Conservation (phyloP, 2,329 filamentous ascomycete species). For the Penicillium freii region DNA sequence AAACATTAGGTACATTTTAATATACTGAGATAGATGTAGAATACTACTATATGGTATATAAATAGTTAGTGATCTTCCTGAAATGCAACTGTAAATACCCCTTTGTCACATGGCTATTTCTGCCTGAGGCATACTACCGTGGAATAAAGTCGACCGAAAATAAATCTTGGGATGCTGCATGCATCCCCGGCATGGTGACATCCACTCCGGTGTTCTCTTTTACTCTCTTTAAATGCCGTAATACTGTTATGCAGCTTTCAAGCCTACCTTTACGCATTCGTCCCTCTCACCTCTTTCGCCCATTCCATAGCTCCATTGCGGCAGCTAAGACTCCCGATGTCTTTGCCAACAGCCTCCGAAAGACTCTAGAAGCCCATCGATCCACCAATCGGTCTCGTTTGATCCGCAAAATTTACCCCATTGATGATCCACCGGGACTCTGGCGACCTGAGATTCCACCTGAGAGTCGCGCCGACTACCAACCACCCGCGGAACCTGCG, state of each 20-base stretch:
- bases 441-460: constrained; percentile 18
- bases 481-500: constrained; percentile 3
- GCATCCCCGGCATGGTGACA: constrained; percentile 8
- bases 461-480: constrained; percentile 16
- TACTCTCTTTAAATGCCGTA: constrained; percentile 18
- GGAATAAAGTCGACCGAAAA: constrained; percentile 1
- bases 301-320: constrained; percentile 14
- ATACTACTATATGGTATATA: neutral
- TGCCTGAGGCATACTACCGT: constrained; percentile 3
- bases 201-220: constrained; percentile 4
- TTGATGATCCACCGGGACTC: constrained; percentile 15
- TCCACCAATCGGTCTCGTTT: constrained; percentile 37
- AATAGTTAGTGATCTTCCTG: neutral
- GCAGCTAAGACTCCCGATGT: constrained; percentile 24
- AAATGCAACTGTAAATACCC: neutral
- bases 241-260: constrained; percentile 27
- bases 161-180: neutral
- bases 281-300: constrained; percentile 10
- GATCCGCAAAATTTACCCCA: constrained; percentile 32
- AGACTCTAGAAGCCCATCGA: constrained; percentile 45
- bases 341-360: constrained; percentile 35
- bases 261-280: constrained; percentile 8
- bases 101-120: constrained; percentile 15
- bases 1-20: neutral
- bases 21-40: neutral